A percentile compares a stretch with the other conserved stretches of the same genome.
Conservation (phyloP, 306 rosid species). For the Calophaca sinica region DNA sequence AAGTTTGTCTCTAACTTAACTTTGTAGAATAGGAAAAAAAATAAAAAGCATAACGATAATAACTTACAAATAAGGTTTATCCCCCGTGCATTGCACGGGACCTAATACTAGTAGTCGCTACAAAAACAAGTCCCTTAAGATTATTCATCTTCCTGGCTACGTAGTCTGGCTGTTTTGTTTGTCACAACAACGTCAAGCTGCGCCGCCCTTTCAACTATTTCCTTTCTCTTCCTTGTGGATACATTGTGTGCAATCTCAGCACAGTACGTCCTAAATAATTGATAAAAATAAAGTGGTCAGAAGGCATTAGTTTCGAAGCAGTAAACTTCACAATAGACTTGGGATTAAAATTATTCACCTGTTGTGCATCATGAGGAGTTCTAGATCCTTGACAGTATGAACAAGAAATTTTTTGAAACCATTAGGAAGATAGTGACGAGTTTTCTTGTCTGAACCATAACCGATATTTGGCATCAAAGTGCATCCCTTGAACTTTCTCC, state of each 20-base stretch:
- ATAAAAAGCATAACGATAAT: too few species aligned
- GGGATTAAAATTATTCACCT: conserved; percentile 43
- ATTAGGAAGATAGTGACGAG: conserved; percentile 81
- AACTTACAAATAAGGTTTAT: too few species aligned
- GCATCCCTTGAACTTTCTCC: conserved; percentile 89
- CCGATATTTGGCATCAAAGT: conserved; percentile 83
- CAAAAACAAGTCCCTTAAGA: too few species aligned
- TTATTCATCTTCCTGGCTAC: conserved; percentile 91
- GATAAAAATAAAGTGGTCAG: neutral
- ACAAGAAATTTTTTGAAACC: conserved; percentile 85
- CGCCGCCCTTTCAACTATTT: conserved; percentile 81
- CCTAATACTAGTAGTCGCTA: too few species aligned
- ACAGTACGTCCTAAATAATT: conserved; percentile 62
- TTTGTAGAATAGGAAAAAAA: too few species aligned
- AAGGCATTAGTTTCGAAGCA: neutral
- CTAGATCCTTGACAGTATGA: conserved; percentile 66
- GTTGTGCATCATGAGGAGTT: conserved; percentile 85
- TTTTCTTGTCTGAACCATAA: conserved; percentile 79
- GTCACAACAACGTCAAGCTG: conserved; percentile 91
- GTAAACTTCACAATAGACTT: neutral
- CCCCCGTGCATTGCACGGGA: too few species aligned
- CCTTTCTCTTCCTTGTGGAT: conserved; percentile 74
- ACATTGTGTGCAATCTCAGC: conserved; percentile 84
- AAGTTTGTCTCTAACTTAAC: too few species aligned
- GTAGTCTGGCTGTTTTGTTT: conserved; percentile 86